Percentiles rank a stretch among this genome's conserved stretches.
Evolutionary conservation across 805 yeast species (phyloP).

Genomic region (Scheffersomyces coipomensis): DNA sequence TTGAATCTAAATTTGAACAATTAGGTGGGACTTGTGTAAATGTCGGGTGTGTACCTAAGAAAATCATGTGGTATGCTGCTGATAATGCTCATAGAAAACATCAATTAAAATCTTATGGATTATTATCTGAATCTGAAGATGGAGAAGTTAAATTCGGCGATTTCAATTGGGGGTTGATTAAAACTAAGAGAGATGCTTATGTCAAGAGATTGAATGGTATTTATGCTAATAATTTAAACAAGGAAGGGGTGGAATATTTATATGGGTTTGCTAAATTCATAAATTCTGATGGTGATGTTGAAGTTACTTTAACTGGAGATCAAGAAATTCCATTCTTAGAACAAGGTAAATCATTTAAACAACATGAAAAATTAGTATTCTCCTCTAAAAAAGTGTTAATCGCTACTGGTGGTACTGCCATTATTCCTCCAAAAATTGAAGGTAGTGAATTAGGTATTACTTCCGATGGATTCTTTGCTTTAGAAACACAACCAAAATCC

Average conservation of each 20-base stretch:
- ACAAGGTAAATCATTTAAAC: constrained; percentile 23
- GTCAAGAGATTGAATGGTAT: constrained; percentile 86
- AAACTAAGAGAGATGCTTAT: constrained; percentile 90
- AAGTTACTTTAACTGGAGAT: constrained; percentile 55
- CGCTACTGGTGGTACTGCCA: constrained; percentile 92
- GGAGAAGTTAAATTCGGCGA: constrained; percentile 46
- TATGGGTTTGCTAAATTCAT: constrained; percentile 85
- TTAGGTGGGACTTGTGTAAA: constrained; percentile 99
- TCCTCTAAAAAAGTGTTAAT: constrained; percentile 82
- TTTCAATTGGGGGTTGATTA: constrained; percentile 82
- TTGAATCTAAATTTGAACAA: constrained; percentile 66
- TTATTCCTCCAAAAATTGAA: constrained; percentile 64
- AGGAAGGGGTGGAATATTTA: constrained; percentile 84
- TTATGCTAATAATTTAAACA: constrained; percentile 80
- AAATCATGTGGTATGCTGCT: constrained; percentile 97
- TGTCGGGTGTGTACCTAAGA: constrained; percentile 99
- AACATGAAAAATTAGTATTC: constrained; percentile 57
- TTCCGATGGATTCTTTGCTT: constrained; percentile 87
- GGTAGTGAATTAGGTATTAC: constrained; percentile 84
- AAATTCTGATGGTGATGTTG: constrained; percentile 64
- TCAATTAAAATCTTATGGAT: constrained; percentile 83
- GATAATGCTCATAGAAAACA: constrained; percentile 76
- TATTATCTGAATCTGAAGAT: constrained; percentile 54
- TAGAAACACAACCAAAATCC: constrained; percentile 79
- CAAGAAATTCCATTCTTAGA: constrained; percentile 37